Base-by-base conservation (phyloP, 352 stramenopile species). In the Phytophthora sp. region DNA sequence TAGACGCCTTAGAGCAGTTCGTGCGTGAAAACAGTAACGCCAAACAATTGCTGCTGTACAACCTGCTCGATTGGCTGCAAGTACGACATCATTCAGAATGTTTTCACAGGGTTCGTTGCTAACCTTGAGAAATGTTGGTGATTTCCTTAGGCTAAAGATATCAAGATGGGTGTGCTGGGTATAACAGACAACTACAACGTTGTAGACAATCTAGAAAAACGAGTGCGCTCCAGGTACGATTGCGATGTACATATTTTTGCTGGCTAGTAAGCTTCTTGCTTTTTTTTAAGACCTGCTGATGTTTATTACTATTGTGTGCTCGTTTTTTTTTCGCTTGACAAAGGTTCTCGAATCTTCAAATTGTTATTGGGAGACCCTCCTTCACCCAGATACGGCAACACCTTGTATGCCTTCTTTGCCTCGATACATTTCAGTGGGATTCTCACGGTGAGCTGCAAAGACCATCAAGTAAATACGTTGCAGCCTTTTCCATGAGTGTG, bases 41-140 rank as follows among this genome's bases (percentile, higher is more conserved):
- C 16, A 95, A 94, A 66, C 87, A 95, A 59, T 69, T 95, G 33
- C 67, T 95, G 49, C 56, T 95, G 21, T 95, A 95, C 71, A 94
- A 93, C 31, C 56, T 94, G 44, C 80, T 95, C 38, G 87, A 95
- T 56, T 95, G 87, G 87, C 71, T 94, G 26, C 86, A 88, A 69
- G 81, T 88, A 50, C 21, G 46, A n/a, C 9, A 29, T 36, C 16
- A 16, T 27, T n/a, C n/a, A n/a, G n/a, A n/a, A n/a, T n/a, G n/a
- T n/a, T n/a, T n/a, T n/a, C n/a, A n/a, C n/a, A n/a, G n/a, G n/a
- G n/a, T n/a, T n/a, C n/a, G n/a, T n/a, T n/a, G n/a, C n/a, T n/a
- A n/a, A n/a, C n/a, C n/a, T n/a, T n/a, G n/a, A n/a, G n/a, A n/a
- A n/a, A n/a, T n/a, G n/a, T n/a, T n/a, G n/a, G n/a, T n/a, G n/a